Evolutionary conservation across 176 grass and related monocot genomes (phyloP).

Genomic region (Bromus sterilis): DNA sequence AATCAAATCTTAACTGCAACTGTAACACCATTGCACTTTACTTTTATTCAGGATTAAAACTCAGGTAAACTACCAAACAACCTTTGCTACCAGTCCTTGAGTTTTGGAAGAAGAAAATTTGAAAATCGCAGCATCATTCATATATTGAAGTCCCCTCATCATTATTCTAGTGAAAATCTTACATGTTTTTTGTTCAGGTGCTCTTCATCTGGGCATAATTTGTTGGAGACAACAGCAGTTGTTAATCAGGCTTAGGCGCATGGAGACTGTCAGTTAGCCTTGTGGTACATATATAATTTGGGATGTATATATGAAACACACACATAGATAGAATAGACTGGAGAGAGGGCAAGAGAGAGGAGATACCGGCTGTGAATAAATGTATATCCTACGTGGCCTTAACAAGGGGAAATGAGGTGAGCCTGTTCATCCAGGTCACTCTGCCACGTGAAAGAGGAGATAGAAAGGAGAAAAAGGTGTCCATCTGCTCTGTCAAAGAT

Average conservation of each 20-base stretch:
- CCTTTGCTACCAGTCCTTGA: neutral
- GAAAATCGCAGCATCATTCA: neutral
- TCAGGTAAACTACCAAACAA: neutral
- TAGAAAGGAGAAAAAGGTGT: neutral
- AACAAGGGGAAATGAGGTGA: neutral
- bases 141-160: neutral
- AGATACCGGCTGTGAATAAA: neutral
- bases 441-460: neutral
- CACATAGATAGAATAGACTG: neutral
- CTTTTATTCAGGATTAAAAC: too few species aligned
- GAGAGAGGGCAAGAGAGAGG: neutral
- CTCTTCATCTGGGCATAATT: neutral
- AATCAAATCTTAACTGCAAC: neutral
- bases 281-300: neutral
- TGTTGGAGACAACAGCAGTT: neutral
- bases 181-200: neutral
- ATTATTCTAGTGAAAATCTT: neutral
- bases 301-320: conserved; percentile 17
- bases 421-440: neutral
- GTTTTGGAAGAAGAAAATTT: neutral
- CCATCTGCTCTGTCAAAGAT: neutral
- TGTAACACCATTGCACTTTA: neutral
- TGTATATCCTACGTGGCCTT: neutral
- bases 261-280: neutral
- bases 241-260: neutral